Evolutionary conservation across 2,329 filamentous ascomycete genomes (phyloP).

Genomic region (Pseudogymnoascus sp.): DNA sequence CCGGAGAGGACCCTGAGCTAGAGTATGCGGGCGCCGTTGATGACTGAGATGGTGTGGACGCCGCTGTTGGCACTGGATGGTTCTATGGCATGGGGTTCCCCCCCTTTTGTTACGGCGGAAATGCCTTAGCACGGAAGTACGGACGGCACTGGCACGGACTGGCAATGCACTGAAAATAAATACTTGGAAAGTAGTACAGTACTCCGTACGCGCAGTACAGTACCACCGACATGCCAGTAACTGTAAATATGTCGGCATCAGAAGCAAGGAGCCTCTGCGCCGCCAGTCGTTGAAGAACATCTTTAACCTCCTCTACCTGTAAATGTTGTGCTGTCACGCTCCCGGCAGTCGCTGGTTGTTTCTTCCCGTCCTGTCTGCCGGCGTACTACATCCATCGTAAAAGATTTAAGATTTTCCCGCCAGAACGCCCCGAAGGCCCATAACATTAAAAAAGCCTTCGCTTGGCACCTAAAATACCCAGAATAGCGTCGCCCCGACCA

Average conservation of each 20-base stretch:
- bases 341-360: not conserved
- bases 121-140: not conserved
- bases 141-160: not conserved
- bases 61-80: not conserved
- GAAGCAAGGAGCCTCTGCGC: not conserved
- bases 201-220: not conserved
- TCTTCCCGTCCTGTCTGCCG: conserved; percentile 4
- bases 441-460: conserved; percentile 8
- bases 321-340: not conserved
- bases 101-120: not conserved
- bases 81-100: not conserved
- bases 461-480: not conserved
- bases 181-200: conserved; percentile 2
- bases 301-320: not conserved
- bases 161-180: not conserved
- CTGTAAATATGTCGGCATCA: not conserved
- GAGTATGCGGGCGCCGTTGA: not conserved
- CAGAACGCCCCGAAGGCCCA: conserved; percentile 4
- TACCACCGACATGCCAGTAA: not conserved
- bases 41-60: not conserved
- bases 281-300: not conserved
- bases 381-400: not conserved
- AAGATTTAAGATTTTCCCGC: conserved; percentile 6
- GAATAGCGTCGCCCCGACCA: conserved; percentile 4
- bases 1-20: conserved; percentile 2